These are phyloP conservation scores for Penicillium chermesinum DNA, from an alignment of 495 filamentous ascomycete genomes.

Conservation along the genomic window DNA sequence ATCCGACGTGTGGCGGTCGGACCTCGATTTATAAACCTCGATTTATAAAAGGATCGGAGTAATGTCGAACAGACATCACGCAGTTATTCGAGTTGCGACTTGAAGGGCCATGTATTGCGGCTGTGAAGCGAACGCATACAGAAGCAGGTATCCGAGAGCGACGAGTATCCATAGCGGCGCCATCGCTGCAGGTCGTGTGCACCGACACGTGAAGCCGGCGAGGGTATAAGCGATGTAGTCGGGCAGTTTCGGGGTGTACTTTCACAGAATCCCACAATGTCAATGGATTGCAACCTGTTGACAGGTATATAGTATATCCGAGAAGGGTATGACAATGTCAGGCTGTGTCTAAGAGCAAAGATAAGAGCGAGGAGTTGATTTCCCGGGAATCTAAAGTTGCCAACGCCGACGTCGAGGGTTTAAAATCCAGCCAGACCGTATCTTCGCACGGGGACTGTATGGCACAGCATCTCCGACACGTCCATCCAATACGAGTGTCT, in stretches of 20 bases:
- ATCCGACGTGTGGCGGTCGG: too few relatives aligned
- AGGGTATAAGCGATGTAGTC: neutral
- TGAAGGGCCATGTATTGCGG: slow-evolving; percentile 9
- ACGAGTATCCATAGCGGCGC: slow-evolving; percentile 35
- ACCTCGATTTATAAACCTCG: too few relatives aligned
- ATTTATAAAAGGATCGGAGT: neutral
- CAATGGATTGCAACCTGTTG: neutral
- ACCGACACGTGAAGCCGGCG: slow-evolving; percentile 2
- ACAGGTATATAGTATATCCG: neutral
- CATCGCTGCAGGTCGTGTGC: slow-evolving; percentile 17
- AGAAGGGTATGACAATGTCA: slow-evolving; percentile 10
- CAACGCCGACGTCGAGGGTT: slow-evolving; percentile 7
- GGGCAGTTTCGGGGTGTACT: neutral
- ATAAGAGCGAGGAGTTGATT: neutral
- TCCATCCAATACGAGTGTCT: slow-evolving; percentile 20
- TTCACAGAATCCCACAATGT: neutral
- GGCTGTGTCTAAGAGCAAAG: slow-evolving; percentile 1
- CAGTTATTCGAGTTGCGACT: slow-evolving; percentile 14
- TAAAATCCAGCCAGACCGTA: slow-evolving; percentile 21
- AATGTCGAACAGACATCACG: slow-evolving; percentile 12
- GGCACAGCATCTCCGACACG: slow-evolving; percentile 14
- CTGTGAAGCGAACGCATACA: slow-evolving; percentile 38
- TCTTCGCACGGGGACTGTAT: slow-evolving; percentile 1
- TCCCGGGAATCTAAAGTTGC: neutral
- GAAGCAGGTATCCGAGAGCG: slow-evolving; percentile 35